Evolutionary conservation across 2,329 filamentous ascomycete species (phyloP), one percentile per base, ranked within the genome.

Genomic region (Domatiomyces globalis): DNA sequence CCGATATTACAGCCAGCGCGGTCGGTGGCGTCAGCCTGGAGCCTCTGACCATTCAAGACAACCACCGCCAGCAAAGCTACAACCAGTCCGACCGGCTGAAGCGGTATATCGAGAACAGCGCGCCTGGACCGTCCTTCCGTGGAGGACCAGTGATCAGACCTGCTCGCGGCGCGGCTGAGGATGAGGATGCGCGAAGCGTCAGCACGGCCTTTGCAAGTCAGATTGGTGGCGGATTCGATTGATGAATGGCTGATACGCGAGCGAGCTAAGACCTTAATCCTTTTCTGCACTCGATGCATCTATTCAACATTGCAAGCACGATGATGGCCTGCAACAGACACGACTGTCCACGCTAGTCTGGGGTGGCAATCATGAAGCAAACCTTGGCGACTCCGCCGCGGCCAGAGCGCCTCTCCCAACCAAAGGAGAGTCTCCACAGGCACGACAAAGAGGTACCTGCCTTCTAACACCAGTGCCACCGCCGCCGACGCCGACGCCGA

Each of bases 201-300:
- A 95, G 87, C 64, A 96, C 92, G 49, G 89, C 89, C 47, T 98
- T 96, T 71, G 89, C 90, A 55, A 95, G 88, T 71, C 92, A 96
- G 69, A 81, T 95, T 60, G 88, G 87, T 51, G 75, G 76, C 43
- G 76, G 72, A 60, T 80, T 79, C 62, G 78, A 80, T 65, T 80
- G 76, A 80, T 69, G 45, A 47, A 47, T 5, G 33, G 12, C 9
- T 39, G 33, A 39, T 2, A 15, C 15, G 33, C 33, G 12, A 15
- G 33, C 33, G 33, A 39, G 33, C 33, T 5, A 39, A 39, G 33
- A 15, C 33, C 15, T 39, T 3, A 33, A 33, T 33, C 8, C 10
- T 33, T 39, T 15, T 39, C 33, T 39, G 33, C 33, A 39, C 33
- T 39, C 12, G 33, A 39, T 39, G 33, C 12, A 39, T 39, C 12